phyloP scores from a whole-genome alignment of 768 basidiomycete species.

The Gymnopilus dilepis region DNA sequence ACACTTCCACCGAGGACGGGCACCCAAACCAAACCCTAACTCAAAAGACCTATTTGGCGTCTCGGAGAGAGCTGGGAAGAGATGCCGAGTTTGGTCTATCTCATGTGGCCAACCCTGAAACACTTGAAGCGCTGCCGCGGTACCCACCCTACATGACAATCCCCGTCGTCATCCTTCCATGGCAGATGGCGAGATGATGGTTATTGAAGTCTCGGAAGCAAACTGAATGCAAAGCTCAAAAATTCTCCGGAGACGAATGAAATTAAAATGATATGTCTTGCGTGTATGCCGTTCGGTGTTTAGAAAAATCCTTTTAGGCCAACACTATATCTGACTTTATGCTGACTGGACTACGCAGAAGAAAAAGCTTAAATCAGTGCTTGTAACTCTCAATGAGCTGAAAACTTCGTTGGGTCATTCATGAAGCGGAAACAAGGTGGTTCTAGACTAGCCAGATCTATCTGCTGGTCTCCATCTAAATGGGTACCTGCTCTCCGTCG shows the following conservation, averaged over 20 bases:
- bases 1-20: background rate
- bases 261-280: background rate
- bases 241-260: background rate
- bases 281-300: background rate
- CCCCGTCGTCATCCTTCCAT: slow-evolving; percentile 7
- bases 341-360: background rate
- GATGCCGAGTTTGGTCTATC: slow-evolving; percentile 2
- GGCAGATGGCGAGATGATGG: background rate
- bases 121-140: slow-evolving; percentile 1
- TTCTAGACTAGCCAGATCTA: slow-evolving; percentile 3
- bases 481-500: background rate
- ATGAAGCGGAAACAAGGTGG: background rate
- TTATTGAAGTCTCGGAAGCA: background rate
- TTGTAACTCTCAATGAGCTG: background rate
- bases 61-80: slow-evolving; percentile 2
- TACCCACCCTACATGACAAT: slow-evolving; percentile 8
- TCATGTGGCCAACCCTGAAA: slow-evolving; percentile 20
- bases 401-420: background rate
- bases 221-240: background rate
- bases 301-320: background rate
- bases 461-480: background rate
- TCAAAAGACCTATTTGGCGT: slow-evolving; percentile 5
- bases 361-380: background rate
- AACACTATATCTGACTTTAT: background rate
- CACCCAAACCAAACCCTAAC: background rate